phyloP scores from a whole-genome alignment of 2,329 filamentous ascomycete species.

The Blumeriella jaapii region DNA sequence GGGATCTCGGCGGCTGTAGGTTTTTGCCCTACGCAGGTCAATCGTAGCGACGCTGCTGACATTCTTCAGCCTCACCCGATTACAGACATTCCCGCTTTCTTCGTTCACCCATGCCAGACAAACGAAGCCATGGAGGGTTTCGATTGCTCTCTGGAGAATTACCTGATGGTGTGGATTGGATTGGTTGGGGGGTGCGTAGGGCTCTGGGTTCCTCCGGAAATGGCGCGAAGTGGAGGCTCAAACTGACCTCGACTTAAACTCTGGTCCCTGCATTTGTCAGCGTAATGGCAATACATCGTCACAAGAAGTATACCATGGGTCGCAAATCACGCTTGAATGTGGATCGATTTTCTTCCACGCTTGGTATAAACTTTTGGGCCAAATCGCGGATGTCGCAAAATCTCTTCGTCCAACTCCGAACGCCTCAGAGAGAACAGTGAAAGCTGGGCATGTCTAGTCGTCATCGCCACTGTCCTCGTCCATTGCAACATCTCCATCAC shows the following conservation, averaged over 20 bases:
- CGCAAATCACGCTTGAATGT: not conserved
- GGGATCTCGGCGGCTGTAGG: conserved; percentile 68
- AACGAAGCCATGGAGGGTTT: conserved; percentile 66
- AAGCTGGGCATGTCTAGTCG: conserved; percentile 13
- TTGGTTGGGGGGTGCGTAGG: conserved; percentile 71
- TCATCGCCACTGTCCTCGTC: conserved; percentile 44
- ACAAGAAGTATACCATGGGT: not conserved
- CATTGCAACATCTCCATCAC: conserved; percentile 50
- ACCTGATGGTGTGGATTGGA: conserved; percentile 84
- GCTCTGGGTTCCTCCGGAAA: conserved; percentile 61
- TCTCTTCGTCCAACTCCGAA: conserved; percentile 15
- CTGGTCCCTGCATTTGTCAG: too few species aligned
- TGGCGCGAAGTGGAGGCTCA: conserved; percentile 32
- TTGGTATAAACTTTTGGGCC: conserved; percentile 7
- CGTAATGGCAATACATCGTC: not conserved
- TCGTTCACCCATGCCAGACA: conserved; percentile 86
- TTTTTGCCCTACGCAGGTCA: conserved; percentile 20
- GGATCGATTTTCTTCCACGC: not conserved
- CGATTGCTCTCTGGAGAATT: conserved; percentile 48
- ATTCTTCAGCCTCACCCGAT: conserved; percentile 50
- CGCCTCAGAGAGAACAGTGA: conserved; percentile 13
- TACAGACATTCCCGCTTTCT: conserved; percentile 68
- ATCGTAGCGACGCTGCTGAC: not conserved
- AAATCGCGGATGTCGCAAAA: conserved; percentile 3
- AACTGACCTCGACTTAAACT: not conserved